phyloP scores from a whole-genome alignment of 2,329 filamentous ascomycete genomes.

The Coniochaeta hoffmannii region DNA sequence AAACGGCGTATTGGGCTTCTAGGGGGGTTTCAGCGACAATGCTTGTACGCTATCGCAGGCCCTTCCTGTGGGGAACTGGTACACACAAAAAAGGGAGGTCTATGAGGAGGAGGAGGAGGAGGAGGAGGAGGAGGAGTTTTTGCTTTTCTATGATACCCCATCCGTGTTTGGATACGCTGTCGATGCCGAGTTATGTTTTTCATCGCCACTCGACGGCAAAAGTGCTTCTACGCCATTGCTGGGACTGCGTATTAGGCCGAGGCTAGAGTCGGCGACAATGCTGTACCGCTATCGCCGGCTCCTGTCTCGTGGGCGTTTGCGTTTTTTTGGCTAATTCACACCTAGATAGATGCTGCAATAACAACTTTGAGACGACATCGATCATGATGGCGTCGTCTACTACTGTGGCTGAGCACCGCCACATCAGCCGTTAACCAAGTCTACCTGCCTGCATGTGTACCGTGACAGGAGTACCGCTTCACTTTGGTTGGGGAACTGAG shows the following conservation, averaged over 20 bases:
- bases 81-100: not conserved
- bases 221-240: constrained; percentile 50
- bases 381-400: not conserved
- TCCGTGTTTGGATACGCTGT: constrained; percentile 46
- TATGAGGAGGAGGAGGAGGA: no score
- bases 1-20: constrained; percentile 16
- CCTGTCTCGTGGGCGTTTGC: constrained; percentile 38
- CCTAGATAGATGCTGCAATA: not conserved
- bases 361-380: not conserved
- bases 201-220: constrained; percentile 38
- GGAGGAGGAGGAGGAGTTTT: constrained; percentile 9
- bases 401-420: not conserved
- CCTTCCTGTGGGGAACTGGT: not conserved
- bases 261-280: constrained; percentile 40
- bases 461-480: no score
- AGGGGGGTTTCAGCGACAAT: constrained; percentile 23
- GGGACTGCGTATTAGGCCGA: constrained; percentile 45
- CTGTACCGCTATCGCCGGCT: constrained; percentile 43
- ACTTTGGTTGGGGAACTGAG: no score
- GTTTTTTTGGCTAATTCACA: constrained; percentile 12
- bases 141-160: constrained; percentile 43
- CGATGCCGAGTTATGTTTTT: constrained; percentile 17
- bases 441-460: no score
- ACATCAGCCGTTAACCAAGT: no score
- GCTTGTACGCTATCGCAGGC: constrained; percentile 31